Conservation (phyloP, 805 yeast genomes). For the Teunomyces cretensis region DNA sequence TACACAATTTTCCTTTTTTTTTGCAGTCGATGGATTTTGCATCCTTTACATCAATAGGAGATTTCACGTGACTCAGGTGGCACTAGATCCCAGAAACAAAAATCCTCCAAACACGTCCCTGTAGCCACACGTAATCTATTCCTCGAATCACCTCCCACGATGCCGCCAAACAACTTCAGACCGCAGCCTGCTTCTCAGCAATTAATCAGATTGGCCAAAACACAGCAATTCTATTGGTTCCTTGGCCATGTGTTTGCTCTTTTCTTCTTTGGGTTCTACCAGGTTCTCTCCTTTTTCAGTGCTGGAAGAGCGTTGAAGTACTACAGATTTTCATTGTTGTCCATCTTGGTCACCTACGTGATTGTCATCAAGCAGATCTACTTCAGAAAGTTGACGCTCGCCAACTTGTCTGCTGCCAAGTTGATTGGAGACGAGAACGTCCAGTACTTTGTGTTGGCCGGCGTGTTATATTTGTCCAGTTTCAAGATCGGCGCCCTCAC, state of each 20-base stretch:
- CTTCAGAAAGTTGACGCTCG: slow-evolving; percentile 36
- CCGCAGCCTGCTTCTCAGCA: slow-evolving; percentile 8
- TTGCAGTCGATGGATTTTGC: not conserved
- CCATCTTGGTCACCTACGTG: slow-evolving; percentile 58
- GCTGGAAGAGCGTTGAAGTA: slow-evolving; percentile 24
- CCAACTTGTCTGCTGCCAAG: slow-evolving; percentile 12
- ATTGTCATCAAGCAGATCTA: slow-evolving; percentile 63
- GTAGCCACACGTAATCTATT: not conserved
- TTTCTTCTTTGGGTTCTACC: slow-evolving; percentile 38
- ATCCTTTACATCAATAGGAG: not conserved
- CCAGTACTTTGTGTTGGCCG: slow-evolving; percentile 37
- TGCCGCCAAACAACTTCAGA: slow-evolving; percentile 5
- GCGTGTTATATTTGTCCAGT: slow-evolving; percentile 27
- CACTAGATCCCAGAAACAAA: no score
- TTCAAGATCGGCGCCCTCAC: slow-evolving; percentile 33
- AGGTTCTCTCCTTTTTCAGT: slow-evolving; percentile 43
- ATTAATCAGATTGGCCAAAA: slow-evolving; percentile 19
- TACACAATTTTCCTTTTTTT: not conserved
- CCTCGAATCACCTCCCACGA: not conserved
- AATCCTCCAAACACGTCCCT: not conserved
- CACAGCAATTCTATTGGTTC: slow-evolving; percentile 72
- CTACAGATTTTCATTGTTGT: slow-evolving; percentile 40
- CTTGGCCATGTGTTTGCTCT: slow-evolving; percentile 57
- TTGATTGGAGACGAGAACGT: slow-evolving; percentile 41
- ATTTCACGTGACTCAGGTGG: no score